phyloP scores from a whole-genome alignment of 352 stramenopile genomes.

The Pythium insidiosum region DNA sequence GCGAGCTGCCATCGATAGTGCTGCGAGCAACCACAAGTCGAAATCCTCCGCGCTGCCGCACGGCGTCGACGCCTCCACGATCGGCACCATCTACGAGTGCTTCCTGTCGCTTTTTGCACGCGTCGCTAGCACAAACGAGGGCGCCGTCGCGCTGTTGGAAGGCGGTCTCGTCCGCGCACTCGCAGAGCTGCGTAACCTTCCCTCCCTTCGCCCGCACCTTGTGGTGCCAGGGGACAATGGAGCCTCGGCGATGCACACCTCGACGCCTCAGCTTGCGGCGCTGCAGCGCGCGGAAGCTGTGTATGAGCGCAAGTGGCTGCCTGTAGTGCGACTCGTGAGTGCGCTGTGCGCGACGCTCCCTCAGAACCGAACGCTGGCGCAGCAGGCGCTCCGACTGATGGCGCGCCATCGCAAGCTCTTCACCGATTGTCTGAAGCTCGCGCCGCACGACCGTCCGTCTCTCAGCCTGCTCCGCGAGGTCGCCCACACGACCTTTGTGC shows the following conservation, averaged over 20 bases:
- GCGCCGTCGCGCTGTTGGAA: conserved; percentile 61
- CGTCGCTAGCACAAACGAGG: conserved; percentile 49
- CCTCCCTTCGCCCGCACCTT: conserved; percentile 58
- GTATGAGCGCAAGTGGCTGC: conserved; percentile 77
- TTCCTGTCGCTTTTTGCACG: conserved; percentile 75
- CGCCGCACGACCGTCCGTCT: conserved; percentile 26
- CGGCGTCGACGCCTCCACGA: conserved; percentile 52
- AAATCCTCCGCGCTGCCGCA: too few relatives aligned
- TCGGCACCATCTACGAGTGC: conserved; percentile 77
- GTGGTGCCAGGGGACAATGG: conserved; percentile 32
- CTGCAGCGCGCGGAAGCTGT: conserved; percentile 54
- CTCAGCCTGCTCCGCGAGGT: conserved; percentile 60
- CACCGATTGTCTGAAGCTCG: conserved; percentile 54
- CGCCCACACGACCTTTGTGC: conserved; percentile 70
- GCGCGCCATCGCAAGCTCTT: conserved; percentile 67
- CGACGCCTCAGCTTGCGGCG: conserved; percentile 14
- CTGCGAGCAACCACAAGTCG: conserved; percentile 30
- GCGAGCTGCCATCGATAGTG: conserved; percentile 21
- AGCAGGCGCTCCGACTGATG: conserved; percentile 52
- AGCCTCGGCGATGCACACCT: conserved; percentile 10
- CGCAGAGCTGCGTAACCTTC: conserved; percentile 46
- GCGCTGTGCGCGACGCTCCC: conserved; percentile 51
- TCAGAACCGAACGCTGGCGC: conserved; percentile 55
- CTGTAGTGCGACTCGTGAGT: conserved; percentile 53
- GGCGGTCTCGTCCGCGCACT: conserved; percentile 63